A percentile compares a stretch with the other conserved stretches of the same genome.
Conservation (phyloP, 1,284 basidiomycete genomes). For the Trametes pubescens region DNA sequence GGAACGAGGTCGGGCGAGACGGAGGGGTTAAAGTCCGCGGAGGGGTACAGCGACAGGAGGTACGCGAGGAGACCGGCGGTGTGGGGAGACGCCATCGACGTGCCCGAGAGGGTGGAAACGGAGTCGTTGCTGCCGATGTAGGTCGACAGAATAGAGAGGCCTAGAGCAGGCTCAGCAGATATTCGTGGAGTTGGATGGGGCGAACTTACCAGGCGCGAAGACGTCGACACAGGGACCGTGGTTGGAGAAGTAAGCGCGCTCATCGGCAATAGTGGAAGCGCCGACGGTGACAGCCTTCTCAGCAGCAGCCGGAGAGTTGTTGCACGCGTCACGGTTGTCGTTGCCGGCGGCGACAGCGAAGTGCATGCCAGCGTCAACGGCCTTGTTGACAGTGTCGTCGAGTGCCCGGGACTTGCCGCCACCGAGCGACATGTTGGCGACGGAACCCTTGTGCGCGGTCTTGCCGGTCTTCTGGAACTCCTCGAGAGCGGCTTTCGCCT, state of each 20-base stretch:
- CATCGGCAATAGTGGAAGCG: slow-evolving; percentile 74
- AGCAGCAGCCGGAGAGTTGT: slow-evolving; percentile 76
- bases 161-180: slow-evolving; percentile 33
- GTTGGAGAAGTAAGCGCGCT: slow-evolving; percentile 83
- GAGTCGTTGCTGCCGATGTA: slow-evolving; percentile 69
- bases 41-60: slow-evolving; percentile 72
- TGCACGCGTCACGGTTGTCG: slow-evolving; percentile 65
- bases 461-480: slow-evolving; percentile 64
- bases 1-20: slow-evolving; percentile 43
- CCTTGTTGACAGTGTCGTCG: slow-evolving; percentile 87
- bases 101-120: slow-evolving; percentile 71
- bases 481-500: slow-evolving; percentile 64
- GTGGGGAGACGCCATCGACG: slow-evolving; percentile 67
- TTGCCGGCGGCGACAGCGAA: slow-evolving; percentile 91
- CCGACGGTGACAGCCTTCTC: slow-evolving; percentile 81
- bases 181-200: not conserved
- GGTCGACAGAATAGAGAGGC: slow-evolving; percentile 70
- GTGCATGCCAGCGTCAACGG: slow-evolving; percentile 87
- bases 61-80: slow-evolving; percentile 76
- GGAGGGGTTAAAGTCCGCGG: slow-evolving; percentile 55
- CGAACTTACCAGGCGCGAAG: slow-evolving; percentile 68
- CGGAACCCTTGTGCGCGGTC: slow-evolving; percentile 81
- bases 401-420: slow-evolving; percentile 93
- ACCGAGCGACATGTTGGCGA: slow-evolving; percentile 98
- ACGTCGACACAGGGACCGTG: slow-evolving; percentile 76